These are phyloP conservation scores for Suhomyces choctaworum DNA, from an alignment of 1,139 yeast species.

Conservation along the genomic window DNA sequence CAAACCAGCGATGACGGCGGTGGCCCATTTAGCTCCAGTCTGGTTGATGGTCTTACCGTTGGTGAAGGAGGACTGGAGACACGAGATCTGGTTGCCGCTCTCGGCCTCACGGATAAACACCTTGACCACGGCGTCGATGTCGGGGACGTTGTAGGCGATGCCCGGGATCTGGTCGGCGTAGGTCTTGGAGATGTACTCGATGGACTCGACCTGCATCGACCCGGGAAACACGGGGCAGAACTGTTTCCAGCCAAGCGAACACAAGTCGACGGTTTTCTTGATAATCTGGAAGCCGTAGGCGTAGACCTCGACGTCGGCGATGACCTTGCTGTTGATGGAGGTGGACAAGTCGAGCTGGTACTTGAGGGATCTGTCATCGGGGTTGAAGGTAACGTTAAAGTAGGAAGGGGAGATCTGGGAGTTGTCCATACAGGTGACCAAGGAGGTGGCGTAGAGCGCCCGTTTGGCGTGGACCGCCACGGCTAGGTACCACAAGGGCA, in stretches of 20 bases:
- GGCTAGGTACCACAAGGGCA: slow-evolving; percentile 7
- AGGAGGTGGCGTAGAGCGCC: slow-evolving; percentile 58
- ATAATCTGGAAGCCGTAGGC: slow-evolving; percentile 76
- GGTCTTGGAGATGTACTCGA: slow-evolving; percentile 51
- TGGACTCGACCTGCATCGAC: slow-evolving; percentile 62
- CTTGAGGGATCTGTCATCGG: slow-evolving; percentile 59
- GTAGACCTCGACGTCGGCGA: slow-evolving; percentile 62
- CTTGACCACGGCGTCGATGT: slow-evolving; percentile 72
- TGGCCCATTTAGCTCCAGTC: slow-evolving; percentile 79
- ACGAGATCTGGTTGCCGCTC: slow-evolving; percentile 53
- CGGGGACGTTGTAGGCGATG: slow-evolving; percentile 74
- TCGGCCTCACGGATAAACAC: slow-evolving; percentile 41
- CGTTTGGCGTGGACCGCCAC: slow-evolving; percentile 31
- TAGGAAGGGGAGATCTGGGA: slow-evolving; percentile 64
- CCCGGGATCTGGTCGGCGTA: slow-evolving; percentile 61
- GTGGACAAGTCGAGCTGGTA: slow-evolving; percentile 65
- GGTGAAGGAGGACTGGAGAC: slow-evolving; percentile 67
- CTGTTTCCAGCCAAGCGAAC: slow-evolving; percentile 70
- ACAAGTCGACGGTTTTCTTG: slow-evolving; percentile 52
- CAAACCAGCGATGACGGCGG: slow-evolving; percentile 76
- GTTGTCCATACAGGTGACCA: slow-evolving; percentile 72
- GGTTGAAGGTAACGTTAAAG: slow-evolving; percentile 67
- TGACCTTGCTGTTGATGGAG: slow-evolving; percentile 56
- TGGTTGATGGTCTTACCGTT: slow-evolving; percentile 78
- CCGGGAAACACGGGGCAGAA: slow-evolving; percentile 80